Evolutionary conservation across 306 rosid genomes (phyloP).

Genomic region (Cucumis melo): DNA sequence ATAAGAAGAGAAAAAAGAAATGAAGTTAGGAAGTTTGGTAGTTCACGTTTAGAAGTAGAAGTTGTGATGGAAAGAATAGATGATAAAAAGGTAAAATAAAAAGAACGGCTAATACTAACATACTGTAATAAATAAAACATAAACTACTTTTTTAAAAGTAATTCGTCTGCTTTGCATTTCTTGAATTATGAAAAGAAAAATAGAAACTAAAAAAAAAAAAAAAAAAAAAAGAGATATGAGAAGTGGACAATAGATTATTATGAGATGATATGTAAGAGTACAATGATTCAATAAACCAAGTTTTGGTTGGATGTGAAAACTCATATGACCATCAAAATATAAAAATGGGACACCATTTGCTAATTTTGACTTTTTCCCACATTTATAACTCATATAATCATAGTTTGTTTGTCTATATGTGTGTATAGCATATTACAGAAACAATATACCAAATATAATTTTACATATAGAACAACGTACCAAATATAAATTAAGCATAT

Average conservation of each 20-base stretch:
- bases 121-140: too few species aligned
- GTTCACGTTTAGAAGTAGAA: background rate
- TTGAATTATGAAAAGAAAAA: too few species aligned
- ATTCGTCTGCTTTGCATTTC: background rate
- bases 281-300: background rate
- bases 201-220: too few species aligned
- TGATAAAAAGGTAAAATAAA: too few species aligned
- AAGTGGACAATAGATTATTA: background rate
- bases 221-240: too few species aligned
- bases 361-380: background rate
- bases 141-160: too few species aligned
- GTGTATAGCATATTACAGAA: background rate
- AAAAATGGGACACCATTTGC: background rate
- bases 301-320: background rate
- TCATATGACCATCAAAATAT: background rate
- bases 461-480: background rate
- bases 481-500: background rate
- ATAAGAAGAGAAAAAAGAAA: background rate
- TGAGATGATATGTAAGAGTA: background rate
- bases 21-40: background rate
- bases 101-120: background rate
- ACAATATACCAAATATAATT: background rate
- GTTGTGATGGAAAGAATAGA: background rate
- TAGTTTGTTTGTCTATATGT: background rate
- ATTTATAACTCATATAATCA: background rate